Percentiles rank a stretch among this genome's conserved stretches.
Evolutionary conservation across 305 asterid genomes (phyloP).

Genomic region (Fraxinus sp.): DNA sequence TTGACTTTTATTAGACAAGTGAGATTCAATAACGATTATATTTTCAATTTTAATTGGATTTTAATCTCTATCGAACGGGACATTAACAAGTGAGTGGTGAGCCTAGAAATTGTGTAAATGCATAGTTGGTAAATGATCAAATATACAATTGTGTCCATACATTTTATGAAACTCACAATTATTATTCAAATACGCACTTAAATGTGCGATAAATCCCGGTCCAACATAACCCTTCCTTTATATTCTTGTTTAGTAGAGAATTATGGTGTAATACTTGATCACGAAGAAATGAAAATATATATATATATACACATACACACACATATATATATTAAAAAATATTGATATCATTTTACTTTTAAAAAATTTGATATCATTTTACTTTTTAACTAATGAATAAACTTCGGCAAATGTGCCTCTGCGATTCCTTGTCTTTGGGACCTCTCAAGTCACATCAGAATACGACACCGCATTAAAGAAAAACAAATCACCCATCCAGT

Average conservation of each 20-base stretch:
- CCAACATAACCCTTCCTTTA: background rate
- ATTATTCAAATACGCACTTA: background rate
- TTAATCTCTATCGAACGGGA: no score
- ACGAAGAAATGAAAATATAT: background rate
- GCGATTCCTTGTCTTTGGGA: background rate
- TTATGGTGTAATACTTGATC: background rate
- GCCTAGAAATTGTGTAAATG: background rate
- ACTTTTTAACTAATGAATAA: background rate
- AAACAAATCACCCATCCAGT: constrained; percentile 33
- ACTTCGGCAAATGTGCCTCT: background rate
- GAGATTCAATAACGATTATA: no score
- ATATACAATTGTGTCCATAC: no score
- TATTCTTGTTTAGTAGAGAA: background rate
- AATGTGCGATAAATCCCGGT: background rate
- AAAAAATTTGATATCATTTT: background rate
- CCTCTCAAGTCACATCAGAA: constrained; percentile 35
- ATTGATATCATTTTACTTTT: background rate
- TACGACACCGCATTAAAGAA: constrained; percentile 17
- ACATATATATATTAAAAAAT: background rate
- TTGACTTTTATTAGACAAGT: no score
- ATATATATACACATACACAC: no score
- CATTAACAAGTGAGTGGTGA: background rate
- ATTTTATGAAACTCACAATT: background rate
- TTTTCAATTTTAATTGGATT: no score
- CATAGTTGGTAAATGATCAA: background rate